Percentiles rank a stretch among this genome's conserved stretches.
Conservation (phyloP, 2,329 filamentous ascomycete genomes). For the Microcyclospora tardicrescens region DNA sequence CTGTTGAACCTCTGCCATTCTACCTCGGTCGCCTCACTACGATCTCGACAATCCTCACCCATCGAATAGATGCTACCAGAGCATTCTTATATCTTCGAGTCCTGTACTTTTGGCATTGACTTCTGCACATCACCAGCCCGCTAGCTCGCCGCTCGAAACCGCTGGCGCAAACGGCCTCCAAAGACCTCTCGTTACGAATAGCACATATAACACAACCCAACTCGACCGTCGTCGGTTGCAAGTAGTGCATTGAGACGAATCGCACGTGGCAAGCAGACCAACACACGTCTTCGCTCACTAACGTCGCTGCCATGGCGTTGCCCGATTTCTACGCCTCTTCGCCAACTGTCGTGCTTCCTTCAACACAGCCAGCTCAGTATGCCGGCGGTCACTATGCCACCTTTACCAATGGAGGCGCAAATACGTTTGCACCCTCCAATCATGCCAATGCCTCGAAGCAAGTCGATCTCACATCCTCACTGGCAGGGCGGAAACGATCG, state of each 20-base stretch:
- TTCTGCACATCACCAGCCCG: too few species aligned
- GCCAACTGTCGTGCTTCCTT: slow-evolving; percentile 34
- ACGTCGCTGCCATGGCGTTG: slow-evolving; percentile 1
- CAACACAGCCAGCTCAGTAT: slow-evolving; percentile 26
- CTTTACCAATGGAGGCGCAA: slow-evolving; percentile 13
- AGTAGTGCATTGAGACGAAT: too few species aligned
- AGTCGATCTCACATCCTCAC: slow-evolving; percentile 11
- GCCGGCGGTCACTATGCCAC: slow-evolving; percentile 17
- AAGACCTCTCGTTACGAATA: slow-evolving; percentile 16
- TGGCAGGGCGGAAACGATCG: slow-evolving; percentile 60
- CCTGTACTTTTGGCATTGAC: slow-evolving; percentile 3
- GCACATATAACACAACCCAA: too few species aligned
- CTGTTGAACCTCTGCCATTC: slow-evolving; percentile 3
- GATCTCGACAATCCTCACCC: too few species aligned
- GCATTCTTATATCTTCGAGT: neutral
- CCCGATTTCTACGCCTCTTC: slow-evolving; percentile 34
- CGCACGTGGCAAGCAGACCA: too few species aligned
- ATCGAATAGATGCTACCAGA: slow-evolving; percentile 15
- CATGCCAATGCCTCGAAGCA: slow-evolving; percentile 11
- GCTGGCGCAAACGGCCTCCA: slow-evolving; percentile 18
- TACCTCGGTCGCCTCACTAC: too few species aligned
- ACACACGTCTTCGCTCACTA: too few species aligned
- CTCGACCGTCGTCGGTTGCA: too few species aligned
- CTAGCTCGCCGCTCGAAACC: too few species aligned
- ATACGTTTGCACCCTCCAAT: slow-evolving; percentile 8